Evolutionary conservation across 371 early-diverging fungal species (phyloP).

Genomic region (Ordospora pajunii): DNA sequence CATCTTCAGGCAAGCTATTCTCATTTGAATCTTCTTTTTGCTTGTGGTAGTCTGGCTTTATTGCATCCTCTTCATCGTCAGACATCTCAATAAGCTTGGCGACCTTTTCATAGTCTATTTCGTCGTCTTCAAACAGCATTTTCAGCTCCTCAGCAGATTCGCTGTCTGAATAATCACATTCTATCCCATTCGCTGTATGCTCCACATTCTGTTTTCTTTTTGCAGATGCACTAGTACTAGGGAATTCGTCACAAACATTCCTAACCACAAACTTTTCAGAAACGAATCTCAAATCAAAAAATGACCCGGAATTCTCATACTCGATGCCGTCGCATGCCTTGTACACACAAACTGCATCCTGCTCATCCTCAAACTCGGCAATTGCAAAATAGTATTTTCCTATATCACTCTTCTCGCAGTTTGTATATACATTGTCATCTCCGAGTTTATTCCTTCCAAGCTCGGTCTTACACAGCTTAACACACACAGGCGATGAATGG

Average conservation of each 20-base stretch:
- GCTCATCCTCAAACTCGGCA: slow-evolving; percentile 5
- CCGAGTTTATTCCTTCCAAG: background rate
- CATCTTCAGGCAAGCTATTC: background rate
- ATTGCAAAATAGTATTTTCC: background rate
- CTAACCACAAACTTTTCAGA: slow-evolving; percentile 21
- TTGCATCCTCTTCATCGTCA: background rate
- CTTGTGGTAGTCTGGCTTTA: background rate
- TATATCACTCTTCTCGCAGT: background rate
- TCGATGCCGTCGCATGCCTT: slow-evolving; percentile 15
- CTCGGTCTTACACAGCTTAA: slow-evolving; percentile 25
- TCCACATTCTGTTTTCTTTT: background rate
- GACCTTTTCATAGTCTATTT: slow-evolving; percentile 28
- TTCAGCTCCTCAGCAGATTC: background rate
- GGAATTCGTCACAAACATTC: slow-evolving; percentile 1
- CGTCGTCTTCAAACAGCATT: background rate
- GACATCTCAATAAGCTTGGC: background rate
- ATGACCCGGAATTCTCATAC: slow-evolving; percentile 11
- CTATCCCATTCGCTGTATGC: background rate
- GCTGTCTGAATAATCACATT: background rate
- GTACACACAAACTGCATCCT: slow-evolving; percentile 15
- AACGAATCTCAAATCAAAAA: slow-evolving; percentile 33
- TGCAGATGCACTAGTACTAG: background rate
- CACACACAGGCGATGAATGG: background rate
- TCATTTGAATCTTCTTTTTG: background rate
- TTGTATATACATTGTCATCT: background rate